Conservation (phyloP, 1,139 yeast species). For the Geotrichum cucujoidarum region DNA sequence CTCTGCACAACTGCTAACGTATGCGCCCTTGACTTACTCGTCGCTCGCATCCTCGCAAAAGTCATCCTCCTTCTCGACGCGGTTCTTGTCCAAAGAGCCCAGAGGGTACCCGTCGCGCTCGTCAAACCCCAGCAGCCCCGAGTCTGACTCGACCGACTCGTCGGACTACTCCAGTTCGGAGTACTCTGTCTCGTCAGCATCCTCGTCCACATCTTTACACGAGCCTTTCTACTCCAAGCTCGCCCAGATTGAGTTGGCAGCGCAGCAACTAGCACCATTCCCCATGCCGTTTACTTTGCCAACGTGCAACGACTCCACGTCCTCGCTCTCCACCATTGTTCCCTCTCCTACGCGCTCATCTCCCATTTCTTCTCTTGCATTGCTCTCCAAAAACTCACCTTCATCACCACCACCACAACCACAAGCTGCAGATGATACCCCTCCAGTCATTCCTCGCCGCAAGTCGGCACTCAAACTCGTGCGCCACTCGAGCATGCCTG, state of each 20-base stretch:
- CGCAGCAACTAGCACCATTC: constrained; percentile 15
- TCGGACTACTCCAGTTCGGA: constrained; percentile 10
- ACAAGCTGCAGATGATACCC: neutral
- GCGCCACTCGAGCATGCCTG: constrained; percentile 63
- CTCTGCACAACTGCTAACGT: constrained; percentile 38
- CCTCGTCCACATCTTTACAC: constrained; percentile 12
- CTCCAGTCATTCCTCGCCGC: constrained; percentile 34
- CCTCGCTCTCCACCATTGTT: constrained; percentile 14
- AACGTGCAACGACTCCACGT: neutral
- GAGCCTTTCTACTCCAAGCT: constrained; percentile 1
- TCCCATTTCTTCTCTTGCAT: constrained; percentile 8
- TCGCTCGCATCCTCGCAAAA: neutral
- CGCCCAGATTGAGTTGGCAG: constrained; percentile 15
- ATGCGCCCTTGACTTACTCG: constrained; percentile 1
- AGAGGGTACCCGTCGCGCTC: constrained; percentile 4
- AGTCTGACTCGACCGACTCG: constrained; percentile 18
- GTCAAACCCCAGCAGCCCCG: constrained; percentile 10
- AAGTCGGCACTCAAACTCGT: constrained; percentile 63
- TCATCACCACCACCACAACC: neutral
- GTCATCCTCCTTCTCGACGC: constrained; percentile 10
- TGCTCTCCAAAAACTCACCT: constrained; percentile 3
- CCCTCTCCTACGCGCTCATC: constrained; percentile 11
- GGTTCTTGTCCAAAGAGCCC: constrained; percentile 13
- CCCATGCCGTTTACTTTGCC: neutral
- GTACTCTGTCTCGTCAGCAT: constrained; percentile 16